Conservation (phyloP, 2,329 filamentous ascomycete species). For the Aspergillus sojae region DNA sequence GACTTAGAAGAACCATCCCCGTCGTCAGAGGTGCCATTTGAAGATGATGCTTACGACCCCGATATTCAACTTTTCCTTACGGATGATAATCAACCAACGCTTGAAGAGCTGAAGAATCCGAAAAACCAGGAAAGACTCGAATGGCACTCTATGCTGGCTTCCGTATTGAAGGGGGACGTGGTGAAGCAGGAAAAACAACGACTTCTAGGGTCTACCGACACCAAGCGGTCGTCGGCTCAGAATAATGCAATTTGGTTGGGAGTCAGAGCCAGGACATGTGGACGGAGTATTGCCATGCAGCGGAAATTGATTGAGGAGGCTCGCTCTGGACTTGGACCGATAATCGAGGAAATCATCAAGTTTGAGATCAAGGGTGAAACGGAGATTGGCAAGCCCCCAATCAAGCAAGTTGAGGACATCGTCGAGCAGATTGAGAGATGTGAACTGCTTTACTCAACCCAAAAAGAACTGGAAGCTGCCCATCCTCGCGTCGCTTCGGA, state of each 20-base stretch:
- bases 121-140: conserved; percentile 87
- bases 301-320: conserved; percentile 85
- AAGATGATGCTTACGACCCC: conserved; percentile 82
- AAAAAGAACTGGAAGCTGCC: conserved; percentile 70
- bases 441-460: conserved; percentile 82
- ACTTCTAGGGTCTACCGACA: conserved; percentile 77
- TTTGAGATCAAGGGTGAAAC: conserved; percentile 94
- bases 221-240: conserved; percentile 70
- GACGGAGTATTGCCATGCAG: conserved; percentile 81
- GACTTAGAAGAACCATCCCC: conserved; percentile 91
- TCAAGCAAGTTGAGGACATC: conserved; percentile 86
- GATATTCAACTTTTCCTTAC: conserved; percentile 92
- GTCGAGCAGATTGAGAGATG: conserved; percentile 88
- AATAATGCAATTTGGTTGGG: conserved; percentile 83
- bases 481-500: conserved; percentile 77
- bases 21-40: conserved; percentile 78
- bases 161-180: conserved; percentile 92
- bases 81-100: conserved; percentile 82
- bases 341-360: conserved; percentile 84
- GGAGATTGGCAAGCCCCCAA: conserved; percentile 83
- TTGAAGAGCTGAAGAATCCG: conserved; percentile 86
- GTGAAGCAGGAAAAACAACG: conserved; percentile 98
- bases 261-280: conserved; percentile 79
- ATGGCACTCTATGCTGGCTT: conserved; percentile 97
- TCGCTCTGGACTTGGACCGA: conserved; percentile 69